phyloP scores from a whole-genome alignment of 345 rosid genomes.

The Schrenkiella parvula region DNA sequence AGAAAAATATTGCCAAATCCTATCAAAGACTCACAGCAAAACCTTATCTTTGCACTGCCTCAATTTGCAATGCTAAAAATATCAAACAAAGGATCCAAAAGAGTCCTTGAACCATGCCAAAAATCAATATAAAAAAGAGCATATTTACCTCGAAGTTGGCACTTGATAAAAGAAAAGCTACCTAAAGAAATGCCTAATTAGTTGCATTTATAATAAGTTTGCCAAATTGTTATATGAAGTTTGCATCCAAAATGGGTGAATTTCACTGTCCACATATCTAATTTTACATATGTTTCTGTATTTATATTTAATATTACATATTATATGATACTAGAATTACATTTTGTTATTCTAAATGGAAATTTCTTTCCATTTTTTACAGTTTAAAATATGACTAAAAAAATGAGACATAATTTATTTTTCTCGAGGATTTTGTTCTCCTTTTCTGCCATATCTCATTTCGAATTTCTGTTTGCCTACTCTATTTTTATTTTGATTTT shows the following conservation, averaged over 20 bases:
- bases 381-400: neutral
- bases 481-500: too few species aligned
- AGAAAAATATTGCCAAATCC: neutral
- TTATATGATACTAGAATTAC: neutral
- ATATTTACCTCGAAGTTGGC: conserved; percentile 24
- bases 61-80: neutral
- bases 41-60: conserved; percentile 27
- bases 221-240: neutral
- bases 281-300: neutral
- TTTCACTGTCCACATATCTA: neutral
- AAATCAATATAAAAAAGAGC: neutral
- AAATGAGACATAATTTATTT: neutral
- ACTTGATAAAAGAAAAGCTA: conserved; percentile 11
- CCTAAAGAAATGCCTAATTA: neutral
- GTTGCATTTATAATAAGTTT: neutral
- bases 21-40: conserved; percentile 12
- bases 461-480: conserved; percentile 3
- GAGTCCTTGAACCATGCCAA: conserved; percentile 27
- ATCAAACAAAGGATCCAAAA: conserved; percentile 13
- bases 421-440: neutral
- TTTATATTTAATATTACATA: neutral
- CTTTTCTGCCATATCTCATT: neutral
- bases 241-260: neutral
- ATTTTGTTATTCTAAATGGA: neutral
- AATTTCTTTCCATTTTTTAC: neutral